Percentiles rank a stretch among this genome's conserved stretches.
Evolutionary conservation across 2,329 filamentous ascomycete genomes (phyloP).

Genomic region (Neofusicoccum sp.): DNA sequence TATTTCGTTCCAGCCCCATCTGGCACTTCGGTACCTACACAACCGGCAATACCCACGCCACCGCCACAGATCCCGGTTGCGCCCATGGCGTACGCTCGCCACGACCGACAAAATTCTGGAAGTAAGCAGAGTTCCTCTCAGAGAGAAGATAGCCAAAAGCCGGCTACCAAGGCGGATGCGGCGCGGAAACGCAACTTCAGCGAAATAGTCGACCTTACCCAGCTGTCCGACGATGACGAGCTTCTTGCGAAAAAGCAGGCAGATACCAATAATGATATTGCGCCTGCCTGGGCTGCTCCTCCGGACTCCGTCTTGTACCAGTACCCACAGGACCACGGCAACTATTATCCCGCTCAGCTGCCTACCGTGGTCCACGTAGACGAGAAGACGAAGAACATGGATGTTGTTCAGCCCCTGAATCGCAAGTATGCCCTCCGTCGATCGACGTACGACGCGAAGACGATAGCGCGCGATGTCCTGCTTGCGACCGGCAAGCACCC

Average conservation of each 20-base stretch:
- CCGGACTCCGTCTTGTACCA: background rate
- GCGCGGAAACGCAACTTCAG: conserved; percentile 59
- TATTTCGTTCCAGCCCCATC: conserved; percentile 7
- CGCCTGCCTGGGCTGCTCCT: conserved; percentile 9
- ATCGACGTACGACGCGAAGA: conserved; percentile 60
- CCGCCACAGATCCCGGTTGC: conserved; percentile 32
- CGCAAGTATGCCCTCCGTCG: conserved; percentile 51
- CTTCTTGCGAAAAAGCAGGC: conserved; percentile 38
- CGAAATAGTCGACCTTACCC: conserved; percentile 57
- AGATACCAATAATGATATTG: background rate
- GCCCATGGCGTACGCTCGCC: conserved; percentile 35
- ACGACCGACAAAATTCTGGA: conserved; percentile 32
- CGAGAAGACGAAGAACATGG: conserved; percentile 23
- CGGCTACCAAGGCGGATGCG: conserved; percentile 56
- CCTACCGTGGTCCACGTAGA: conserved; percentile 22
- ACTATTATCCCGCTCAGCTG: background rate
- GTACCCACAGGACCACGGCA: background rate
- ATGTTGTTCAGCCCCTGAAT: conserved; percentile 50
- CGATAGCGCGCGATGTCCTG: conserved; percentile 65
- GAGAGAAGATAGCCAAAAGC: conserved; percentile 25
- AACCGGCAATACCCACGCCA: conserved; percentile 23
- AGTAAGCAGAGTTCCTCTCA: conserved; percentile 17
- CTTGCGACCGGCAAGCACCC: conserved; percentile 65
- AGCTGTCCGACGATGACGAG: conserved; percentile 50
- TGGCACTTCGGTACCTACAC: background rate